These are phyloP conservation scores for Lasiodiplodia citricola DNA, from an alignment of 2,329 filamentous ascomycete genomes.

Conservation along the genomic window DNA sequence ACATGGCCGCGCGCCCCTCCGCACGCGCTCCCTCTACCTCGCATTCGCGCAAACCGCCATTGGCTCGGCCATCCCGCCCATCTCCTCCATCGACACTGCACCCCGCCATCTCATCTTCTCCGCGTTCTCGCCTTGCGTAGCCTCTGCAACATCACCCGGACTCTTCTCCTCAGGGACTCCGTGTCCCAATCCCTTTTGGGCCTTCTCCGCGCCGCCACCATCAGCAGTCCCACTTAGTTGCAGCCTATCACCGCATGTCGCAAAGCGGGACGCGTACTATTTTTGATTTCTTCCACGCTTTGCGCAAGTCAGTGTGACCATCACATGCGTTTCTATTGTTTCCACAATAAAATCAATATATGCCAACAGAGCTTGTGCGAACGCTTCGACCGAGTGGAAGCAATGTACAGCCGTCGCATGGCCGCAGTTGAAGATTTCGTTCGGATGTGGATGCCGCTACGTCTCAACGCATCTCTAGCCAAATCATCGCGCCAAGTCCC, in stretches of 20 bases:
- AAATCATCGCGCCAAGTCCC: background rate
- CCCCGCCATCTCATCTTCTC: conserved; percentile 3
- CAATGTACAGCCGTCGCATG: no score
- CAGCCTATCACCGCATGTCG: conserved; percentile 1
- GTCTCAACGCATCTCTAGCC: background rate
- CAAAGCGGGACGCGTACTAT: background rate
- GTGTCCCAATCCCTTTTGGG: background rate
- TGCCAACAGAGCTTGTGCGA: background rate
- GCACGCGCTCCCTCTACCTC: background rate
- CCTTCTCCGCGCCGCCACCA: conserved; percentile 10
- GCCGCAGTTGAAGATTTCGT: background rate
- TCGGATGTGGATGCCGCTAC: background rate
- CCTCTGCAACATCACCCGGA: background rate
- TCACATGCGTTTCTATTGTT: background rate
- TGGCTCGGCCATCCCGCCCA: background rate
- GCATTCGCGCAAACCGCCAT: background rate
- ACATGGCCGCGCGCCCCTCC: conserved; percentile 13
- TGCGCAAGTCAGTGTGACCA: background rate
- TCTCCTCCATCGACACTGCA: background rate
- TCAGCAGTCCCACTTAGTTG: background rate
- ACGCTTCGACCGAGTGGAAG: background rate
- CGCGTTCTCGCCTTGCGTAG: conserved; percentile 4
- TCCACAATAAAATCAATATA: background rate
- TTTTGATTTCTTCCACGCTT: conserved; percentile 1
- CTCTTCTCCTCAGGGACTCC: background rate